These are phyloP conservation scores for Pseudoperonospora humuli DNA, from an alignment of 352 stramenopile species.

Conservation along the genomic window DNA sequence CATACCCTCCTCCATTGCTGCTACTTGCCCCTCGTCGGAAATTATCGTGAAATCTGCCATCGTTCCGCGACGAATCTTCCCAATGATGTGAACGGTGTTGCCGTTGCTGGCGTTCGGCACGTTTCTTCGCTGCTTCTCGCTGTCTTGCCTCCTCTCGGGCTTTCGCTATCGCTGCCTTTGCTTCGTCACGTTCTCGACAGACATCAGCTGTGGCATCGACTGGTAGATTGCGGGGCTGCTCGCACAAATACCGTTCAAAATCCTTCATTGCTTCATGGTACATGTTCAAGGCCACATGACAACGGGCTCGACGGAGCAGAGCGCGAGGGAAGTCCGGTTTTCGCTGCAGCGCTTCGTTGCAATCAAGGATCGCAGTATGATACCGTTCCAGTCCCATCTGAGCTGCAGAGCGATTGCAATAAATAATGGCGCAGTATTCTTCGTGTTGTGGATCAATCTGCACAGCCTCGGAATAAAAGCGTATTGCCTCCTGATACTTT, in stretches of 20 bases:
- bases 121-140: constrained; percentile 34
- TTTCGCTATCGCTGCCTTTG: constrained; percentile 40
- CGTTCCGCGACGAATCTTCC: constrained; percentile 41
- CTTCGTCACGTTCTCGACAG: constrained; percentile 39
- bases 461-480: constrained; percentile 60
- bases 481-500: constrained; percentile 43
- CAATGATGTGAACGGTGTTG: constrained; percentile 25
- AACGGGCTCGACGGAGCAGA: constrained; percentile 61
- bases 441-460: constrained; percentile 55
- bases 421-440: constrained; percentile 71
- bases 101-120: constrained; percentile 36
- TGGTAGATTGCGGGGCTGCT: constrained; percentile 24
- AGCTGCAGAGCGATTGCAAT: constrained; percentile 75
- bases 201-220: constrained; percentile 23
- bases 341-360: constrained; percentile 55
- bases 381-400: constrained; percentile 67
- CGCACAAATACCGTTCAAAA: constrained; percentile 63
- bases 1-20: constrained; percentile 3
- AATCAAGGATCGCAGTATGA: constrained; percentile 63
- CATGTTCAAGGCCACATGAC: constrained; percentile 50
- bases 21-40: constrained; percentile 26
- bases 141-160: constrained; percentile 29
- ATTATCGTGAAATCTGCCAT: constrained; percentile 44
- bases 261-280: constrained; percentile 57
- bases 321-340: constrained; percentile 53